A percentile compares a stretch with the other conserved stretches of the same genome.
These are phyloP conservation scores for Phialemonium atrogriseum DNA, from an alignment of 2,329 filamentous ascomycete genomes.

Conservation along the genomic window DNA sequence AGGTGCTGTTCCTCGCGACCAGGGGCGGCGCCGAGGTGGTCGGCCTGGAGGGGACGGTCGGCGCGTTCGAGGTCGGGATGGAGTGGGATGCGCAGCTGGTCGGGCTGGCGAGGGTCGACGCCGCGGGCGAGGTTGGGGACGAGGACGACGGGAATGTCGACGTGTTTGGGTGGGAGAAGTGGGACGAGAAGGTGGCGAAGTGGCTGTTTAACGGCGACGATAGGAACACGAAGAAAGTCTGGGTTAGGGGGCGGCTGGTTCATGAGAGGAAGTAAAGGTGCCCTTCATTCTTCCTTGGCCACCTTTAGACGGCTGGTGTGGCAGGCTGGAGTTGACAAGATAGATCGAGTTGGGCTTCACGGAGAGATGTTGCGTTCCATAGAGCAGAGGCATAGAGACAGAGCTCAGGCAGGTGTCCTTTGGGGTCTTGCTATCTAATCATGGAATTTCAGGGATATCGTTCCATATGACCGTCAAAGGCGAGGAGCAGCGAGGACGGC, in stretches of 20 bases:
- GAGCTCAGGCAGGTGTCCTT: no score
- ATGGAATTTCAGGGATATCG: no score
- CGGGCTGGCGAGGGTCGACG: conserved; percentile 44
- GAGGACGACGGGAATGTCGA: conserved; percentile 60
- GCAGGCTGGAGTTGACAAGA: no score
- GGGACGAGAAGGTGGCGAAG: conserved; percentile 80
- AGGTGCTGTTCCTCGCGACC: conserved; percentile 80
- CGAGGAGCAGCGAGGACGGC: no score
- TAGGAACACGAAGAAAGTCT: conserved; percentile 79
- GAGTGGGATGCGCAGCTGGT: conserved; percentile 88
- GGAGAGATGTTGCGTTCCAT: no score
- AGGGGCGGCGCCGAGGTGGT: conserved; percentile 79
- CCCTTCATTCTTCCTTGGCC: not conserved
- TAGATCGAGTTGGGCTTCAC: no score
- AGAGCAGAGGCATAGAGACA: no score
- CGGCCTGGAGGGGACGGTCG: conserved; percentile 62
- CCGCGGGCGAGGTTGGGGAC: conserved; percentile 23
- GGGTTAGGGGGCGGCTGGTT: conserved; percentile 79
- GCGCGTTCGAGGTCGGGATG: conserved; percentile 78
- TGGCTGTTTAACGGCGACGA: conserved; percentile 95
- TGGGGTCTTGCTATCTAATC: no score
- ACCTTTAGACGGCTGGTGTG: not conserved
- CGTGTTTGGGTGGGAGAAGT: conserved; percentile 85
- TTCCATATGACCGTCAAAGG: no score
- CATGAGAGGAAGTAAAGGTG: conserved; percentile 40